Evolutionary conservation across 306 rosid species (phyloP), one percentile per base, ranked within the genome.

Genomic region (Quercus dentata): DNA sequence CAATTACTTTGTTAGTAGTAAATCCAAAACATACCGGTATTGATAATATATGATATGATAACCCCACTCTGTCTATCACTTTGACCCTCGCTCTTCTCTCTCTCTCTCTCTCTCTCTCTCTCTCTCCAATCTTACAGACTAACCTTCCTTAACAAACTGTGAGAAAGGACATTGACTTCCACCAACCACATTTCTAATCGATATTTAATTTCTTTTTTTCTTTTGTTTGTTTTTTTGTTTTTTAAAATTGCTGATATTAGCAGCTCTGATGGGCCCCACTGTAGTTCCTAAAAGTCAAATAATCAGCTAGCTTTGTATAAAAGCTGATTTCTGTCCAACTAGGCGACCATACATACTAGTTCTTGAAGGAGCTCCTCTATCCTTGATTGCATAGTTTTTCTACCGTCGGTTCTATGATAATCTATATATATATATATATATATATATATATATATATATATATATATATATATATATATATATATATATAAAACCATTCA

Each of bases 301-400:
- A 73, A 80, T 86, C 83, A 78, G 88, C 88, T 82, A 77, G 79
- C 80, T 75, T 62, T 41, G 17, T 74, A 78, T 38, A 86, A 92
- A 91, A 90, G 92, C 91, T 87, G 88, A 77, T 88, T 79, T 88
- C 87, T 89, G 89, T 90, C 89, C 87, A 86, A 80, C 87, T 76
- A 61, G 74, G 71, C 83, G 74, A 70, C 78, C 61, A 9, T 69
- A 78, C 2, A 9, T 49, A 49, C 54, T 12, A 46, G 78, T 79
- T 8, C 46, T 41, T 80, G 74, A 38, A 56, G 62, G 25, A 9
- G 19, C 52, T 31, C 33, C 44, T 59, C 35, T 4, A 56, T 6
- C 9, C 56, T 18, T 64, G 18, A 35, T 59, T 9, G 65, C 27
- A 9, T 30, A 1, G 19, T 18, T 12, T 21, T 55, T 23, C 46